These are phyloP conservation scores for Hyphopichia burtonii DNA, from an alignment of 1,139 yeast species.

Conservation along the genomic window DNA sequence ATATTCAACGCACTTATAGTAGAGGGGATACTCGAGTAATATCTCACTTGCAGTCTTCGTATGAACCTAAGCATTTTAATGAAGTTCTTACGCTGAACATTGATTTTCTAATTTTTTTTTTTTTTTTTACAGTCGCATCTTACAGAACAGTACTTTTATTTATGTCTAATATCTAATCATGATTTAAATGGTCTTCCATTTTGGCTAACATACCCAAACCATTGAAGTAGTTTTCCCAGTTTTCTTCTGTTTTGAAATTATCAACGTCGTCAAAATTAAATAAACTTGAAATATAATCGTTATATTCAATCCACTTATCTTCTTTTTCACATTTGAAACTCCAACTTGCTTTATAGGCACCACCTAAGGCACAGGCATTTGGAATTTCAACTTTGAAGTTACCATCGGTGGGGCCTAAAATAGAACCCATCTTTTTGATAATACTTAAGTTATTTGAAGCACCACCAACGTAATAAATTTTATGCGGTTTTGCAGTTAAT, in stretches of 20 bases:
- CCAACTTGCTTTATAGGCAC: conserved; percentile 87
- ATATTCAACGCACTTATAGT: background rate
- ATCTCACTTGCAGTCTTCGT: background rate
- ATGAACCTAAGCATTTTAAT: background rate
- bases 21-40: background rate
- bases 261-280: conserved; percentile 53
- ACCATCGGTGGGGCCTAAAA: conserved; percentile 64
- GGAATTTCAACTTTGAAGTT: conserved; percentile 74
- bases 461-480: conserved; percentile 84
- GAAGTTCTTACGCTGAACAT: background rate
- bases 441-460: conserved; percentile 73
- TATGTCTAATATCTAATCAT: conserved; percentile 4
- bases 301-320: conserved; percentile 38
- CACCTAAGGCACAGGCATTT: conserved; percentile 95
- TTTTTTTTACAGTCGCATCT: background rate
- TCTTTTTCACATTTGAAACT: conserved; percentile 41
- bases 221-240: conserved; percentile 48
- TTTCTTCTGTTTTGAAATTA: conserved; percentile 36
- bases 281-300: conserved; percentile 38
- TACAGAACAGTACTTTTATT: no score
- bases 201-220: conserved; percentile 53
- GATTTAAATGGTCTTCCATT: conserved; percentile 31
- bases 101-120: background rate
- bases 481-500: conserved; percentile 58
- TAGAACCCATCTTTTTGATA: conserved; percentile 65